These are phyloP conservation scores for Triangularia verruculosa DNA, from an alignment of 2,329 filamentous ascomycete species.

Conservation along the genomic window DNA sequence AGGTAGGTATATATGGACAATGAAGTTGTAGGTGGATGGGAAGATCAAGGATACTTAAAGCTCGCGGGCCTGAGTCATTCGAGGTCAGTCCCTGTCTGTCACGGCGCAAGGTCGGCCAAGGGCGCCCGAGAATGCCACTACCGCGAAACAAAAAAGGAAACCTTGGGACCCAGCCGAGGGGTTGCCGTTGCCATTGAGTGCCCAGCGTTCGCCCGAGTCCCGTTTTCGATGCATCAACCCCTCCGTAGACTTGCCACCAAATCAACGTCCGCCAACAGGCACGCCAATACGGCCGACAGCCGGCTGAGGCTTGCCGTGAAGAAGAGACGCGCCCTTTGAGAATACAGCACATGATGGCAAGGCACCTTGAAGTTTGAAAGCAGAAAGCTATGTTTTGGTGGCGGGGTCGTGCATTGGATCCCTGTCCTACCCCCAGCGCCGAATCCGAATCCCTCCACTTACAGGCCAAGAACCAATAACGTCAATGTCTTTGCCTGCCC, in stretches of 20 bases:
- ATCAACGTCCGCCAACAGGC: neutral
- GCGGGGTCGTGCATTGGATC: neutral
- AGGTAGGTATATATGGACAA: neutral
- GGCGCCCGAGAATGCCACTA: slow-evolving; percentile 8
- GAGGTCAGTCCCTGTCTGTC: slow-evolving; percentile 9
- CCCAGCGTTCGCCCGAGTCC: slow-evolving; percentile 1
- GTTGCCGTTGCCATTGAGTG: slow-evolving; percentile 7
- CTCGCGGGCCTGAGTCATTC: slow-evolving; percentile 20
- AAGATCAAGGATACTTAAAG: slow-evolving; percentile 4
- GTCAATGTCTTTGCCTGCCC: neutral
- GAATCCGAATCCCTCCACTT: neutral
- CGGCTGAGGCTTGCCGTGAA: neutral
- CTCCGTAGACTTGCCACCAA: neutral
- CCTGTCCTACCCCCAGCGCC: neutral
- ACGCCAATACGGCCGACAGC: neutral
- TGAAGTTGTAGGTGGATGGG: slow-evolving; percentile 1
- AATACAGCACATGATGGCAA: neutral
- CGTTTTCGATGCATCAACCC: neutral
- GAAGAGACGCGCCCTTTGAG: neutral
- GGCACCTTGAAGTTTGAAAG: neutral
- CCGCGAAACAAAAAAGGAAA: slow-evolving; percentile 16
- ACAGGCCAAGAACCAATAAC: neutral
- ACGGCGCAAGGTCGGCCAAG: slow-evolving; percentile 6
- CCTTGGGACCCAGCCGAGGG: slow-evolving; percentile 4
- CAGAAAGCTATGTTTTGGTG: neutral